These are phyloP conservation scores for Myxozyma neglecta DNA, from an alignment of 805 yeast species.

Conservation along the genomic window DNA sequence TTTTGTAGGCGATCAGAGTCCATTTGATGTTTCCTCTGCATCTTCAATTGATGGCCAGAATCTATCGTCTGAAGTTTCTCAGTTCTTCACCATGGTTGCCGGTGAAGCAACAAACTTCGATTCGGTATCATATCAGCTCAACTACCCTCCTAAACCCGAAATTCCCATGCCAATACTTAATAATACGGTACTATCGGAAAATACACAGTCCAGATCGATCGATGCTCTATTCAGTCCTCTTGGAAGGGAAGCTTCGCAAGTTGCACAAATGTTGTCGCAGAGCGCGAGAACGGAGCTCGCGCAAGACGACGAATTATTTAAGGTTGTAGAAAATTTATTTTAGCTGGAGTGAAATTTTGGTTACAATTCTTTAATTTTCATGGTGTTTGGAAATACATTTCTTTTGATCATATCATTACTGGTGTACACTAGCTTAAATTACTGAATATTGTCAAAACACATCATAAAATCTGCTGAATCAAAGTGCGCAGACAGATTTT, in stretches of 20 bases:
- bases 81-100: conserved; percentile 2
- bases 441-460: too few relatives aligned
- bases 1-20: background rate
- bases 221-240: background rate
- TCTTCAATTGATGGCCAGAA: conserved; percentile 7
- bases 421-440: too few relatives aligned
- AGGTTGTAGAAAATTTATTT: conserved; percentile 1
- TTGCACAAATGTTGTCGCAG: conserved; percentile 9
- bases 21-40: background rate
- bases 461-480: too few relatives aligned
- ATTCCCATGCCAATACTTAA: background rate
- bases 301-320: conserved; percentile 5
- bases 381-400: background rate
- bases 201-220: background rate
- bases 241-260: conserved; percentile 2
- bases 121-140: background rate
- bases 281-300: background rate
- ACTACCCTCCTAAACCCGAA: background rate
- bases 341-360: background rate
- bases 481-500: too few relatives aligned
- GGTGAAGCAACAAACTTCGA: background rate
- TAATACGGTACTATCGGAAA: background rate
- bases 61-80: conserved; percentile 4
- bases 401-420: too few relatives aligned
- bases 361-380: background rate